These are phyloP conservation scores for Cryptosporidium baileyi DNA, from an alignment of 169 alveolate species.

Conservation along the genomic window DNA sequence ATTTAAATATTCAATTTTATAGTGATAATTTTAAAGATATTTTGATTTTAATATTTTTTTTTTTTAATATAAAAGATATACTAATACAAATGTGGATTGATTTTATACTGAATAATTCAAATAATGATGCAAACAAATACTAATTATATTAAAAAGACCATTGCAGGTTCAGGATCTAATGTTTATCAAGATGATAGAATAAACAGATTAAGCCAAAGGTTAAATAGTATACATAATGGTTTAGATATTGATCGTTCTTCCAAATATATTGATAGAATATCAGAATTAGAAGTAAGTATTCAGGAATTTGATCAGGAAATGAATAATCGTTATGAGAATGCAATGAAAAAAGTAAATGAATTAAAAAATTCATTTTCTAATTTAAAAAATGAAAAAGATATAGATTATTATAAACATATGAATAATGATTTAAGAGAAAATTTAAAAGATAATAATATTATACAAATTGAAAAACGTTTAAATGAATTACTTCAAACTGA, in stretches of 20 bases:
- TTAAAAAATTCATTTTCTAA: not conserved
- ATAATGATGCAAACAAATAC: too few relatives aligned
- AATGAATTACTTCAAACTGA: slow-evolving; percentile 51
- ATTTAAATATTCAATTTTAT: too few relatives aligned
- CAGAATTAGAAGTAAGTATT: slow-evolving; percentile 31
- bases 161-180: not conserved
- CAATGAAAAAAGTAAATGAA: slow-evolving; percentile 12
- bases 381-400: not conserved
- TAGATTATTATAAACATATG: too few relatives aligned
- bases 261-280: not conserved
- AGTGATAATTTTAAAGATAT: too few relatives aligned
- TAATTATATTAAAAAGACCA: too few relatives aligned
- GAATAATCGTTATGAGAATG: slow-evolving; percentile 5
- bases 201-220: slow-evolving; percentile 51
- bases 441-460: not conserved
- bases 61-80: too few relatives aligned
- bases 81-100: not conserved
- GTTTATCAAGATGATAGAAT: slow-evolving; percentile 42
- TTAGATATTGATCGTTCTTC: slow-evolving; percentile 33
- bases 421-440: not conserved
- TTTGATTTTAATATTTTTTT: too few relatives aligned
- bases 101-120: not conserved
- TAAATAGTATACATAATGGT: slow-evolving; percentile 57
- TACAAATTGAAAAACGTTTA: slow-evolving; percentile 14
- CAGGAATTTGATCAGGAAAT: slow-evolving; percentile 12